phyloP scores from a whole-genome alignment of 148 eudicot genomes.

The Nyssa sinensis region DNA sequence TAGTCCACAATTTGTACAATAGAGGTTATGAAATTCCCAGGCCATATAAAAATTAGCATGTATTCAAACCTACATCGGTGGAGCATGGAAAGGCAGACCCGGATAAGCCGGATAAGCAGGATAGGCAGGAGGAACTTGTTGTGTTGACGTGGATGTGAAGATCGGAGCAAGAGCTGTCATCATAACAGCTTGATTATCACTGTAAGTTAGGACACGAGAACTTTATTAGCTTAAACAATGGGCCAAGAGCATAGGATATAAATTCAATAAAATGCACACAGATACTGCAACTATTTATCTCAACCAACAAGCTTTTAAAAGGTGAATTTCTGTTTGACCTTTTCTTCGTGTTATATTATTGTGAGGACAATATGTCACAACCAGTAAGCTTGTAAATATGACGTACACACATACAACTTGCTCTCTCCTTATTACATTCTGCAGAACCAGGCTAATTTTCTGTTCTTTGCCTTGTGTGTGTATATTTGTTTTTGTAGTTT shows the following conservation, averaged over 20 bases:
- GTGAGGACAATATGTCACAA: neutral
- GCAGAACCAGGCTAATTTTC: too few relatives aligned
- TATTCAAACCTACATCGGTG: slow-evolving; percentile 25
- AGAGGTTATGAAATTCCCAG: neutral
- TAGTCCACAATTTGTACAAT: slow-evolving; percentile 8
- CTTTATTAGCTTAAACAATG: neutral
- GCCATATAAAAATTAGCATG: neutral
- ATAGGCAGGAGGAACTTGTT: slow-evolving; percentile 18
- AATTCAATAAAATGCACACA: neutral
- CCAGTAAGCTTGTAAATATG: too few relatives aligned
- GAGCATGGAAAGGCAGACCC: slow-evolving; percentile 31
- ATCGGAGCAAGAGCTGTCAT: slow-evolving; percentile 24
- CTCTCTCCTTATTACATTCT: too few relatives aligned
- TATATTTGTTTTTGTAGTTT: too few relatives aligned
- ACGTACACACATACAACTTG: too few relatives aligned
- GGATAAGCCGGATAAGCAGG: slow-evolving; percentile 29
- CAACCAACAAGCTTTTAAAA: neutral
- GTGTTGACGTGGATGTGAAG: slow-evolving; percentile 14
- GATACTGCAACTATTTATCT: neutral
- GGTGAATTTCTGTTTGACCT: neutral
- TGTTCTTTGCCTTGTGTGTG: too few relatives aligned
- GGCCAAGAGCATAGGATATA: neutral
- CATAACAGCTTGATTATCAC: slow-evolving; percentile 33
- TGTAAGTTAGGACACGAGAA: slow-evolving; percentile 17
- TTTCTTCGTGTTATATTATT: neutral